These are phyloP conservation scores for Phytophthora kernoviae DNA, from an alignment of 352 stramenopile species.

Conservation along the genomic window DNA sequence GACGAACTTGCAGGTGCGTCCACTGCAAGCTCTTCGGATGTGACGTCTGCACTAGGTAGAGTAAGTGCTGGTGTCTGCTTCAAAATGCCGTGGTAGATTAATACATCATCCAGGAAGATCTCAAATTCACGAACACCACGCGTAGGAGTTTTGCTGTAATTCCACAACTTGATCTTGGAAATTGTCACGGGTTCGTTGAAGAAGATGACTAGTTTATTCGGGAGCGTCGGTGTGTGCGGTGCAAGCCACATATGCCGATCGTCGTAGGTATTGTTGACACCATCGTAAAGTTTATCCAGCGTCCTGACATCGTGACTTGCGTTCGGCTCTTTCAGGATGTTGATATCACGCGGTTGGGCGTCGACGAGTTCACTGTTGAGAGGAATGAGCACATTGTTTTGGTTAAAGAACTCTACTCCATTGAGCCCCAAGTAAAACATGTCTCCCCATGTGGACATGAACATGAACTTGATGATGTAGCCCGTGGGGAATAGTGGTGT, in stretches of 20 bases:
- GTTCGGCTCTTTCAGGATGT: constrained; percentile 79
- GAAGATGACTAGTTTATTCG: constrained; percentile 77
- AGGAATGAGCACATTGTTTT: constrained; percentile 47
- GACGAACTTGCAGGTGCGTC: constrained; percentile 4
- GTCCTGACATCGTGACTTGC: constrained; percentile 64
- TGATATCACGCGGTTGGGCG: constrained; percentile 77
- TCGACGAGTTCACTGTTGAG: constrained; percentile 59
- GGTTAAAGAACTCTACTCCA: constrained; percentile 77
- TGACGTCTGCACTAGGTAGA: constrained; percentile 27
- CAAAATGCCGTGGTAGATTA: constrained; percentile 72
- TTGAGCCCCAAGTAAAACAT: constrained; percentile 83
- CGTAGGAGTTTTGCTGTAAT: constrained; percentile 86
- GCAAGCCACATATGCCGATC: constrained; percentile 80
- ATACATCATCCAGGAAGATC: constrained; percentile 84
- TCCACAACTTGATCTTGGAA: constrained; percentile 86
- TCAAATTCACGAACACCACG: constrained; percentile 83
- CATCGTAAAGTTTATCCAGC: constrained; percentile 79
- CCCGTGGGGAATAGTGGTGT: constrained; percentile 81
- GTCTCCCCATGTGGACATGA: constrained; percentile 79
- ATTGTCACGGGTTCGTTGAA: constrained; percentile 81
- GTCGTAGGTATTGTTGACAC: constrained; percentile 78
- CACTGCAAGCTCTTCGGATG: constrained; percentile 4
- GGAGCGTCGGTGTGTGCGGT: constrained; percentile 58
- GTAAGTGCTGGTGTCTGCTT: constrained; percentile 46
- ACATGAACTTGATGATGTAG: constrained; percentile 89